Base-by-base conservation (phyloP, 140 eudicot genomes). In the Erigeron philadelphicus region DNA sequence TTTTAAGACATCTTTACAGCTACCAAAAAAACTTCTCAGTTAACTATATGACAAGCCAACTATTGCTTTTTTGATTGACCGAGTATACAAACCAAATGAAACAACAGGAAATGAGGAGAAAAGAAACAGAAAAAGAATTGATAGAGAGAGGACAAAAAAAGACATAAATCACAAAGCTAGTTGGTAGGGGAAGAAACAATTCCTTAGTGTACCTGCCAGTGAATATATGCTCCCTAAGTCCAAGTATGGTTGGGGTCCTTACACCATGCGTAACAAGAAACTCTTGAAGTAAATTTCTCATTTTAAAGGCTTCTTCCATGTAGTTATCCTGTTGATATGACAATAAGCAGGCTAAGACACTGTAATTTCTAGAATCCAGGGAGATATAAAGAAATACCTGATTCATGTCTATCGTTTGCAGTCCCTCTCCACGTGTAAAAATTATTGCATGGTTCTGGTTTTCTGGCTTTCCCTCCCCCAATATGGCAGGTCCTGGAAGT, bases 401-500 rank as follows among this genome's bases (percentile, higher is more conserved):
- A 66, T 94, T 94, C 99, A 94, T 94, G 77, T 94, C 99, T 70
- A 94, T 94, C 67, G 99, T 87, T 76, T 94, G 99, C 84, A 94
- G 67, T 75, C 99, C 97, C 80, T 94, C 99, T 57, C 99, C 99
- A 48, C 99, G 97, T 11, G 99, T 89, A 68, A 94, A 94, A 58
- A 94, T 85, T 66, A 94, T 89, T 9, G 99, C 97, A 87, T 94
- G 99, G 79, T 94, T 94, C 77, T 94, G 97, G 80, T 94, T 94
- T 74, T 94, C 99, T 60, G 99, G 99, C 76, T 94, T 94, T 59
- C 99, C 99, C 77, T 90, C 99, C 42, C 99, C 99, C 82, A 94
- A 80, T 50, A 87, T 79, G 54, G 99, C 91, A 16, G 80, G 86
- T 61, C 99, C 99, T 6, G 99, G 99, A 71, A 94, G 95, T 74